Base-by-base conservation (phyloP, 2,329 filamentous ascomycete genomes). In the Neoscytalidium dimidiatum region DNA sequence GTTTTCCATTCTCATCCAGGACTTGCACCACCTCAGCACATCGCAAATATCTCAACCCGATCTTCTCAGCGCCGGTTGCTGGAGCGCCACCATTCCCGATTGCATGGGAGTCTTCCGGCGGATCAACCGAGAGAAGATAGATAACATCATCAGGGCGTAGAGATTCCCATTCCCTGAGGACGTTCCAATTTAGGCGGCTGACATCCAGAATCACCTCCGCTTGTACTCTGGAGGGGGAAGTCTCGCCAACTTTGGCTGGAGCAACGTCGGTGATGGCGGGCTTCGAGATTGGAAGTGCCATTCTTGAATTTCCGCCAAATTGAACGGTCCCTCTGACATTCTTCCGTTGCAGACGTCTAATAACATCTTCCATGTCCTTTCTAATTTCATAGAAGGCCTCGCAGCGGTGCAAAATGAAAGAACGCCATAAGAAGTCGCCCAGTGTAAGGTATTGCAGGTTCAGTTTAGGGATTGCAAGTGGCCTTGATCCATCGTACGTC, bases 351-450 rank as follows among this genome's bases (percentile, higher is more conserved):
- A 99, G 80, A 51, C 92, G 88, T 72, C 91, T 91, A 58, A 98
- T 75, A 6, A 90, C 88, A 53, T 92, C 87, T 74, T 97, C 92
- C 65, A 99, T 88, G 74, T 99, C 92, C 72, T 93, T 94, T 51
- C 93, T 88, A 66, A 99, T 94, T 66, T 92, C 92, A 75, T 96
- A 98, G 75, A 98, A 97, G 0, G 94, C 87, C 77, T 99, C 95
- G 66, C 90, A 91, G 44, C 94, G 88, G 75, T 97, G 95, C 8
- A 99, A 82, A 14, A 96, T 85, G 72, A 98, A 90, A 0, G 94
- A 93, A 67, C 96, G 87, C 93, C 94, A 99, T n/a, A 99, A 80
- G 71, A 99, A 99, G 77, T 99, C 95, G 2, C 93, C 93, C 58
- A 97, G 88, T 2, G 94, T 96, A 14, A 99, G 83, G 77, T 99